Evolutionary conservation across 2,329 filamentous ascomycete genomes (phyloP), one percentile per base, ranked within the genome.

Genomic region (Phialemonium atrogriseum): DNA sequence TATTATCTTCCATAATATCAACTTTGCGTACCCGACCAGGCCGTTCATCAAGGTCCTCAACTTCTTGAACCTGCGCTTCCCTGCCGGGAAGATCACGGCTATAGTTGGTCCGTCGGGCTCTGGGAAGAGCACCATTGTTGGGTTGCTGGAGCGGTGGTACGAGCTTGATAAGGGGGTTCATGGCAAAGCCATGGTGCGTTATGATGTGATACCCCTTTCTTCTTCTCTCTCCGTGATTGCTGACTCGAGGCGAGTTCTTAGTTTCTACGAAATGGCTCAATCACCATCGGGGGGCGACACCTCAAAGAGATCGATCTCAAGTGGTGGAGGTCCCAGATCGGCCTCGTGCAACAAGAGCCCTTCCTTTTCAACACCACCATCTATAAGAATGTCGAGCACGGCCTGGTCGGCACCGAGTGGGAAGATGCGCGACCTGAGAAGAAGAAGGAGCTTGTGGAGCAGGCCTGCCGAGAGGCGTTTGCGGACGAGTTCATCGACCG

Each of bases 31-130:
- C 44, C 80, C 41, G 50, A 66, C 36, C 34, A 55, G 17, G 52
- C 68, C 35, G 54, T 65, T 12, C 56, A 59, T 27, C 32, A 58
- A 70, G 33, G 65, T 73, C 24, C 54, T 73, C 12, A 66, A 64
- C 15, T 50, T 68, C 20, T 52, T 73, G 32, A 70, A 61, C 37
- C 55, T 73, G 26, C 61, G 59, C 20, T 68, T 73, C 38, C 60
- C 57, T 10, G 81, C 80, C 0, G 84, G 85, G 1, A 80, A 83
- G 33, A 80, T 81, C 30, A 84, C 84, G 1, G 85, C 84, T 0
- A 68, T 94, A 13, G 81, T 88, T 9, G 86, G 86, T 3, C 75
- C 85, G 8, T 93, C 85, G 0, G 79, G 83, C 0, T 86, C 81
- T 5, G 86, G 86, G 4, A 94, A 94, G 55, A 86, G 80, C 30